A percentile compares a stretch with the other conserved stretches of the same genome.
These are phyloP conservation scores for Dentipellis sp. DNA, from an alignment of 768 basidiomycete species.

Conservation along the genomic window DNA sequence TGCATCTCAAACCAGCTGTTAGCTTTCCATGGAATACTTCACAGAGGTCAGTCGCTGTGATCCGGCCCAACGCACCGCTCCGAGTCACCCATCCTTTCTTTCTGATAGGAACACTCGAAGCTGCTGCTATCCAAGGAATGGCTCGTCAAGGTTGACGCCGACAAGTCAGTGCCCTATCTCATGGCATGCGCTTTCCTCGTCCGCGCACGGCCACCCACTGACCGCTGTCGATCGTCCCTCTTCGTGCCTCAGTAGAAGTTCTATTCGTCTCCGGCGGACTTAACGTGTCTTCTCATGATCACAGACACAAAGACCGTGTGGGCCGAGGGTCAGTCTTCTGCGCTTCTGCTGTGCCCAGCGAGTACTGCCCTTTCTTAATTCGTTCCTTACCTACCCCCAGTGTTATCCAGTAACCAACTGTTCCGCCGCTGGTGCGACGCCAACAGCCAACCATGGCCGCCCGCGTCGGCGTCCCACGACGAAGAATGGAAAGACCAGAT, in stretches of 20 bases:
- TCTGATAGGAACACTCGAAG: constrained; percentile 45
- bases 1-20: not conserved
- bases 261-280: constrained; percentile 41
- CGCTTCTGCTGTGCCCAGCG: not conserved
- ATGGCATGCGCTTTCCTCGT: constrained; percentile 39
- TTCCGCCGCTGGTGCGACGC: constrained; percentile 49
- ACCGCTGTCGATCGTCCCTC: not conserved
- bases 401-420: constrained; percentile 29
- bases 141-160: constrained; percentile 57
- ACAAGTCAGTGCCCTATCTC: constrained; percentile 58
- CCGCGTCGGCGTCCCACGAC: constrained; percentile 33
- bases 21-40: constrained; percentile 35
- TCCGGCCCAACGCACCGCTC: not conserved
- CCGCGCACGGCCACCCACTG: not conserved
- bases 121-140: constrained; percentile 59
- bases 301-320: constrained; percentile 72
- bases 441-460: constrained; percentile 15
- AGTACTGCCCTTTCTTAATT: not conserved
- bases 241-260: constrained; percentile 41
- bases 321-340: constrained; percentile 50
- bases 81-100: not conserved
- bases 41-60: constrained; percentile 27
- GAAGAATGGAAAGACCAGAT: constrained; percentile 50
- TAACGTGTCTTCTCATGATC: constrained; percentile 50
- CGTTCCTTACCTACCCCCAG: constrained; percentile 24